Conservation (phyloP, 305 asterid genomes). For the Solanum chacoense region DNA sequence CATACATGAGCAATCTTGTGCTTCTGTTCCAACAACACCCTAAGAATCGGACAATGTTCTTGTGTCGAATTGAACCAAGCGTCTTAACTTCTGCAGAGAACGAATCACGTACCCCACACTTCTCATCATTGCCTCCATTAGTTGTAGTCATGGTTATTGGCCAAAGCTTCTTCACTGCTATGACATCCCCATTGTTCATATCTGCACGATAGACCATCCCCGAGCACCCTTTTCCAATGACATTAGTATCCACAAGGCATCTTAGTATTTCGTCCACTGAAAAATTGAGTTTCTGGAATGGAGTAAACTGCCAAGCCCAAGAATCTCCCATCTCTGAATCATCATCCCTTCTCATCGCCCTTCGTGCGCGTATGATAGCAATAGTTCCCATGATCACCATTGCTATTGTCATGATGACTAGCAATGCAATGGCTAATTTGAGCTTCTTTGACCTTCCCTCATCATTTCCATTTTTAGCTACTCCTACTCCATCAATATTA, state of each 20-base stretch:
- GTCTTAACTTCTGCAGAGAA: constrained; percentile 37
- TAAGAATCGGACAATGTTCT: constrained; percentile 36
- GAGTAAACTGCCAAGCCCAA: constrained; percentile 40
- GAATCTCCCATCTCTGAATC: constrained; percentile 40
- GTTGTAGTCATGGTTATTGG: constrained; percentile 17
- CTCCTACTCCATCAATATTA: constrained; percentile 9
- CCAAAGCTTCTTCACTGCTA: constrained; percentile 44
- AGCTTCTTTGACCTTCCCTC: constrained; percentile 17
- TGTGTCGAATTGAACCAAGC: constrained; percentile 32
- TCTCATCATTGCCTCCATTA: constrained; percentile 14
- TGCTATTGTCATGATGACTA: constrained; percentile 22
- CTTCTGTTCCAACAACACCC: constrained; percentile 35
- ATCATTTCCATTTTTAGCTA: constrained; percentile 2
- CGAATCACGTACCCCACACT: constrained; percentile 27
- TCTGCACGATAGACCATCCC: constrained; percentile 38
- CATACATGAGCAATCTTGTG: constrained; percentile 37
- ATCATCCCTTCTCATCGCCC: constrained; percentile 20
- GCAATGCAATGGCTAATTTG: constrained; percentile 29
- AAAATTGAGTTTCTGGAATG: constrained; percentile 36
- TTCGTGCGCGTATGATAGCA: constrained; percentile 29
- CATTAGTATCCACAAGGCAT: constrained; percentile 35
- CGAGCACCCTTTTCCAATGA: constrained; percentile 35
- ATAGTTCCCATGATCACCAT: constrained; percentile 30
- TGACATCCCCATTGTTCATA: constrained; percentile 23
- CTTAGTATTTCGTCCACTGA: constrained; percentile 28